These are phyloP conservation scores for Trebouxia sp. DNA, from an alignment of 139 green algal genomes.

Conservation along the genomic window DNA sequence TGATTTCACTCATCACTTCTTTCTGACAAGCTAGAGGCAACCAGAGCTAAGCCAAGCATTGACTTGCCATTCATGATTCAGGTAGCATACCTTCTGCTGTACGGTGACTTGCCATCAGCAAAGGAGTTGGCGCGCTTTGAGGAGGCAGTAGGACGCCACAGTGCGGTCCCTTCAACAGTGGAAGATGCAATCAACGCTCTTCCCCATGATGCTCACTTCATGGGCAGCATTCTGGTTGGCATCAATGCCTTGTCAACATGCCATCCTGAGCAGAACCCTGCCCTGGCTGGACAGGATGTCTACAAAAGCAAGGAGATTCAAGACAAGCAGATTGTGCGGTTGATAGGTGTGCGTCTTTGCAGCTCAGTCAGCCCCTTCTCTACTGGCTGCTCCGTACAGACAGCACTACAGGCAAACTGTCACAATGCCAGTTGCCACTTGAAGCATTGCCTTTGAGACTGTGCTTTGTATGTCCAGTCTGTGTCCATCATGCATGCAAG, in stretches of 20 bases:
- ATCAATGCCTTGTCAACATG: constrained; percentile 80
- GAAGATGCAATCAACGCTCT: constrained; percentile 70
- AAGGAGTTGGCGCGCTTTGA: constrained; percentile 64
- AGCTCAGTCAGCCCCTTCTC: too few species aligned
- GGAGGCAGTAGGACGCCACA: constrained; percentile 86
- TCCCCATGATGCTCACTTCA: constrained; percentile 91
- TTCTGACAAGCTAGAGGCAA: too few species aligned
- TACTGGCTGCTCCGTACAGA: too few species aligned
- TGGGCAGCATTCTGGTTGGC: constrained; percentile 51
- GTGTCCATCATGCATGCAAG: too few species aligned
- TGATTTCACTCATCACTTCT: too few species aligned
- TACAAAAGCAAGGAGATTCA: constrained; percentile 89
- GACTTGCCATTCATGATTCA: too few species aligned
- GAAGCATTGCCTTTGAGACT: too few species aligned
- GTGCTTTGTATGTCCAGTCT: too few species aligned
- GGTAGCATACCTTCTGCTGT: constrained; percentile 82
- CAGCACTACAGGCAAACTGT: too few species aligned
- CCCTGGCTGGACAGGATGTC: constrained; percentile 84
- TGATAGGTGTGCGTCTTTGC: constrained; percentile 60
- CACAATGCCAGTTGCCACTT: too few species aligned
- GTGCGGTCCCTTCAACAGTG: constrained; percentile 78
- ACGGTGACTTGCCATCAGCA: constrained; percentile 79
- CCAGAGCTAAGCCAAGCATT: too few species aligned
- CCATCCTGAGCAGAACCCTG: constrained; percentile 95
- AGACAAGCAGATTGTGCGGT: constrained; percentile 96